A percentile compares a stretch with the other conserved stretches of the same genome.
These are phyloP conservation scores for Alternaria solani DNA, from an alignment of 2,329 filamentous ascomycete genomes.

Conservation along the genomic window DNA sequence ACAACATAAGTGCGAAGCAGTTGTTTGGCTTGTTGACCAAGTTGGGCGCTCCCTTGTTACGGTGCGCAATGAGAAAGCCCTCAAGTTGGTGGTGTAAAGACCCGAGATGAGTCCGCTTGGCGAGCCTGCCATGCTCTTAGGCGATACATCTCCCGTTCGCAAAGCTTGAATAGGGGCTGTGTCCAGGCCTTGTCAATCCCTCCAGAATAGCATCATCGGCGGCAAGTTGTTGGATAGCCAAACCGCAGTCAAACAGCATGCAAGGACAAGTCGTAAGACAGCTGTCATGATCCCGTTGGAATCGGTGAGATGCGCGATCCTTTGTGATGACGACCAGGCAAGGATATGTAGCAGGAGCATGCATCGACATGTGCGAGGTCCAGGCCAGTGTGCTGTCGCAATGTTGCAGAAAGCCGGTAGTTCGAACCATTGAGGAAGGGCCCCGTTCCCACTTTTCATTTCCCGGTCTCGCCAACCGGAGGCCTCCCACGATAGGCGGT, in stretches of 20 bases:
- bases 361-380: slow-evolving; percentile 29
- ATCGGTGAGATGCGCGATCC: neutral
- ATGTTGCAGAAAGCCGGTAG: slow-evolving; percentile 22
- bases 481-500: slow-evolving; percentile 19
- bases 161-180: slow-evolving; percentile 38
- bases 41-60: slow-evolving; percentile 1
- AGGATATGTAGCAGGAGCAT: slow-evolving; percentile 20
- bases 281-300: slow-evolving; percentile 1
- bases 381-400: slow-evolving; percentile 23
- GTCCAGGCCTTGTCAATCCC: slow-evolving; percentile 17
- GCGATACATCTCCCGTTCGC: slow-evolving; percentile 27
- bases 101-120: slow-evolving; percentile 38
- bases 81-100: slow-evolving; percentile 2
- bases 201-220: neutral
- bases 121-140: slow-evolving; percentile 34
- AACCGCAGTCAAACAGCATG: slow-evolving; percentile 7
- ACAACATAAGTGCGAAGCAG: neutral
- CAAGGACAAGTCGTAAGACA: slow-evolving; percentile 11
- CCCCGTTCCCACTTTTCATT: slow-evolving; percentile 40
- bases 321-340: slow-evolving; percentile 2
- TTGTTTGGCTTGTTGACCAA: slow-evolving; percentile 16
- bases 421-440: slow-evolving; percentile 27
- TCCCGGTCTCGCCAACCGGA: slow-evolving; percentile 35
- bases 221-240: neutral
- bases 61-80: slow-evolving; percentile 3